Evolutionary conservation across 169 alveolate genomes (phyloP).

Genomic region (Plasmodium adleri): DNA sequence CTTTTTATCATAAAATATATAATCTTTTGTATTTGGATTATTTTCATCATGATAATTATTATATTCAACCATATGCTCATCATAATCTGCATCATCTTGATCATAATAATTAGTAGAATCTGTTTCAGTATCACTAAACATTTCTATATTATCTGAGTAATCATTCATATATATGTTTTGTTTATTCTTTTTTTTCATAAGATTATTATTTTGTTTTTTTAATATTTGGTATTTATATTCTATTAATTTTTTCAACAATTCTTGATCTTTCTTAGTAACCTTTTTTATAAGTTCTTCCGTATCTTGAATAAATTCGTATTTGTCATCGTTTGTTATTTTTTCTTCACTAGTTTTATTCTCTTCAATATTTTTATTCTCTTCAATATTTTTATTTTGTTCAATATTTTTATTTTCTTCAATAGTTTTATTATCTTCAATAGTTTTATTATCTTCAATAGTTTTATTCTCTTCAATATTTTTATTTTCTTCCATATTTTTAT

Average conservation of each 20-base stretch:
- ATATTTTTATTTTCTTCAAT: too few relatives aligned
- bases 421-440: too few relatives aligned
- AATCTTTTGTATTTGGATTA: neutral
- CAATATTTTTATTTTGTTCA: too few relatives aligned
- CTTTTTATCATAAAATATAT: neutral
- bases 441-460: neutral
- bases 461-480: neutral
- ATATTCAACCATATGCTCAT: neutral
- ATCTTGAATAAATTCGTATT: neutral
- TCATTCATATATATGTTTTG: constrained; percentile 39
- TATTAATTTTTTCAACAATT: constrained; percentile 37
- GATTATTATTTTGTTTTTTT: constrained; percentile 33
- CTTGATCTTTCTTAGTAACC: constrained; percentile 28
- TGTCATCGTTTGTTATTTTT: neutral
- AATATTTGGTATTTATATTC: constrained; percentile 56
- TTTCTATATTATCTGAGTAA: constrained; percentile 45
- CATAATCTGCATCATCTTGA: neutral
- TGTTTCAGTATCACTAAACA: constrained; percentile 54
- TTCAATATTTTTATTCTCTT: neutral
- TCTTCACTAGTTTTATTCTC: neutral
- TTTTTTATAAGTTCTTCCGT: neutral
- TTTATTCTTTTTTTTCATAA: constrained; percentile 40
- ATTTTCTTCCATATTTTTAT: neutral
- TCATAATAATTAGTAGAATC: neutral
- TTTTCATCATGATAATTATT: neutral